A percentile compares a stretch with the other conserved stretches of the same genome.
These are phyloP conservation scores for Acacia pycnantha DNA, from an alignment of 331 rosid genomes.

Conservation along the genomic window DNA sequence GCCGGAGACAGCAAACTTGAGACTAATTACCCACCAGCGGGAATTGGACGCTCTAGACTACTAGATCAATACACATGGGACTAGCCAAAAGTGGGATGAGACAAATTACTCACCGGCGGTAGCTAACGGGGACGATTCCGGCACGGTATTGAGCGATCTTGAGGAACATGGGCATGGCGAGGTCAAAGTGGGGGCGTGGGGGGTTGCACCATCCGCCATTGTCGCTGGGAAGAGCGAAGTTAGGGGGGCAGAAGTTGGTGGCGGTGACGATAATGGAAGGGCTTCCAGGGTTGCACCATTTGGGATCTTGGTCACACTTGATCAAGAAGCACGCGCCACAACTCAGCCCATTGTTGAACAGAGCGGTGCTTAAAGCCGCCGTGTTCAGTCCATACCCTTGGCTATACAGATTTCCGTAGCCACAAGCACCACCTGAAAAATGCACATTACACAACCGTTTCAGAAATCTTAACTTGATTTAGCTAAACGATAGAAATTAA, in stretches of 20 bases:
- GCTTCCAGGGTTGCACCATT: conserved; percentile 87
- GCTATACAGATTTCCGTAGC: conserved; percentile 95
- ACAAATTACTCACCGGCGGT: conserved; percentile 71
- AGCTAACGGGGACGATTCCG: conserved; percentile 91
- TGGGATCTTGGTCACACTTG: conserved; percentile 73
- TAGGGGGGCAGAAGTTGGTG: conserved; percentile 95
- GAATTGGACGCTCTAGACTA: not conserved
- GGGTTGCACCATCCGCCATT: conserved; percentile 99
- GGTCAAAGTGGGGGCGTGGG: conserved; percentile 94
- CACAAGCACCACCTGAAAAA: conserved; percentile 86
- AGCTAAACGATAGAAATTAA: not conserved
- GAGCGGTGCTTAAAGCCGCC: conserved; percentile 91
- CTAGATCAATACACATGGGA: not conserved
- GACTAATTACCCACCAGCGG: not conserved
- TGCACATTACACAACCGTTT: not conserved
- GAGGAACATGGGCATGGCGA: conserved; percentile 98
- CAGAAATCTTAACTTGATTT: not conserved
- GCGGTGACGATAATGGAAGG: conserved; percentile 89
- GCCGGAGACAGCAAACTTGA: too few relatives aligned
- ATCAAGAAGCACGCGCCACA: conserved; percentile 94
- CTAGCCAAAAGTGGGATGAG: not conserved
- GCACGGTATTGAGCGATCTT: conserved; percentile 97
- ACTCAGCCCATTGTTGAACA: conserved; percentile 84
- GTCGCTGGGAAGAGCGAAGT: conserved; percentile 80
- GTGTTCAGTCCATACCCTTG: conserved; percentile 95